Base-by-base conservation (phyloP, 768 basidiomycete genomes). In the Porphyrellus cyaneotinctus region DNA sequence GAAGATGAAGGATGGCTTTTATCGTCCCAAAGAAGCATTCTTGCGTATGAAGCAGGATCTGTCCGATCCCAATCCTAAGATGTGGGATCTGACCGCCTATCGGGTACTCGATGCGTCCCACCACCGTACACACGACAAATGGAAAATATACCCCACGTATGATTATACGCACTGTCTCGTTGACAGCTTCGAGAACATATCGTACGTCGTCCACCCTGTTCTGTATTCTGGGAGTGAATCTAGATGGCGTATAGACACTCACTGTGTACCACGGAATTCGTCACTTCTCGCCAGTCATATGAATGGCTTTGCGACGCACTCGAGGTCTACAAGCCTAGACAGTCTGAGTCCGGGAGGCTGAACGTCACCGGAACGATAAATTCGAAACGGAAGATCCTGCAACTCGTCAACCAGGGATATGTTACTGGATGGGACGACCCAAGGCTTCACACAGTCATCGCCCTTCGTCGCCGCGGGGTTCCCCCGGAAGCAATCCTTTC, bases 1-100 rank as follows among this genome's bases (percentile, higher is more conserved):
- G 71, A 83, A 78, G 52, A 99, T 99, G 97, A 90, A 85, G 71
- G 77, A 85, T 50, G 97, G 97, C 10, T 78, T 84, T 56, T 98
- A 95, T 70, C 78, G 83, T 47, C 93, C 93, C 47, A 94, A 95
- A 61, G 88, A 94, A 70, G 94, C 91, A 33, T 90, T 88, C 58
- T 72, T 99, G 44, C 84, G 97, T 33, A 98, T 99, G 97, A 99
- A 99, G 73, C 91, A 95, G 73, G 91, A 98, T 66, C 73, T 98
- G 24, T 77, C 82, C 42, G 90, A 91, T 54, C 87, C 88, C 13
- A 99, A 98, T 70, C 95, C 95, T 12, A 93, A 94, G 72, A 97
- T 99, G 97, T 99, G 97, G 97, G 97, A 99, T 73, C 72, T 97
- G 49, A 90, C 97, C 32, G 95, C 95, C 8, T 99, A 98, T 68